phyloP scores from a whole-genome alignment of 2,329 filamentous ascomycete genomes.

The Ceratocystis cubensis region DNA sequence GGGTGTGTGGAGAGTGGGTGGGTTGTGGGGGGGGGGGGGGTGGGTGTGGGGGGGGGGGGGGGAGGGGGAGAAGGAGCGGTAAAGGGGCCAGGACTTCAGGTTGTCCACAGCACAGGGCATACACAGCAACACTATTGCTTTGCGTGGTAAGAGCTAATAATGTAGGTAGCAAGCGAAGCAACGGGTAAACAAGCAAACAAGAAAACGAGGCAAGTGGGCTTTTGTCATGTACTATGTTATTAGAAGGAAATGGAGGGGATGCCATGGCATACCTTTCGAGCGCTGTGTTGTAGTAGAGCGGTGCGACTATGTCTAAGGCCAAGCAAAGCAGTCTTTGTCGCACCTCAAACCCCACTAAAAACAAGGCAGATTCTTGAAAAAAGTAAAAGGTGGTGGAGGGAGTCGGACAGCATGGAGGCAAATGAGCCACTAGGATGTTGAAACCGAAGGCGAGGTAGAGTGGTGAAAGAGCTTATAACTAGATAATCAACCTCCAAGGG shows the following conservation, averaged over 20 bases:
- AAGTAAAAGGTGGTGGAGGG: neutral
- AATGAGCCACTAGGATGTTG: slow-evolving; percentile 1
- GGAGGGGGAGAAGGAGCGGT: neutral
- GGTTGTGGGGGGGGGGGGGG: too few relatives aligned
- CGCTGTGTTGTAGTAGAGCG: neutral
- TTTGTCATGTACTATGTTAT: neutral
- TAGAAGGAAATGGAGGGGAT: neutral
- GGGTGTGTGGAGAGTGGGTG: too few relatives aligned
- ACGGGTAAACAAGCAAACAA: too few relatives aligned
- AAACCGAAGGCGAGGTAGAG: neutral
- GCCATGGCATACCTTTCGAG: neutral
- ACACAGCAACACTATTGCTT: neutral
- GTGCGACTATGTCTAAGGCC: neutral
- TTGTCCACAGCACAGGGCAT: neutral
- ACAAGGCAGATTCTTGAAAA: neutral
- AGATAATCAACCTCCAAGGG: neutral
- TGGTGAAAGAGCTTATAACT: neutral
- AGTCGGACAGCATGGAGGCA: slow-evolving; percentile 4
- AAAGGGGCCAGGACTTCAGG: neutral
- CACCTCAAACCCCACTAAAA: slow-evolving; percentile 6
- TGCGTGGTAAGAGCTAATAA: neutral
- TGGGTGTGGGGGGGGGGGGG: too few relatives aligned
- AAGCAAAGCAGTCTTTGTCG: neutral
- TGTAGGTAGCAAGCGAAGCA: neutral
- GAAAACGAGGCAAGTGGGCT: neutral